Conservation (phyloP, 108 stramenopile genomes). For the Hondaea fermentalgiana region DNA sequence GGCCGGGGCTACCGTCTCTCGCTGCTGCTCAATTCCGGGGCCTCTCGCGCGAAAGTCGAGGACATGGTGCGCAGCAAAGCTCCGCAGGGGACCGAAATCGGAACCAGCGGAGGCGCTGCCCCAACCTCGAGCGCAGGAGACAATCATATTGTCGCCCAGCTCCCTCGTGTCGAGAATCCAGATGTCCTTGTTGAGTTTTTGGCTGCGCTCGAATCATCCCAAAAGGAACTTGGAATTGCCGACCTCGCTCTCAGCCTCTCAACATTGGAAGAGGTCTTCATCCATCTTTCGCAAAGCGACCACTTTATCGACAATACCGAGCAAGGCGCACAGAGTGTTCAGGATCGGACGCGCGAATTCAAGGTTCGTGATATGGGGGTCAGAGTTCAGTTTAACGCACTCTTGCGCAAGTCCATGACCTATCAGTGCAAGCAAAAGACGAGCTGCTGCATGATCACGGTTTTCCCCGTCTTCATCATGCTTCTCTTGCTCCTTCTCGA, state of each 20-base stretch:
- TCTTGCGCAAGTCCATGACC: neutral
- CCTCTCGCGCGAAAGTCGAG: slow-evolving; percentile 4
- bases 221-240: neutral
- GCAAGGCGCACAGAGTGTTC: neutral
- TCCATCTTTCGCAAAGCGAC: neutral
- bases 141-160: neutral
- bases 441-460: neutral
- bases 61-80: neutral
- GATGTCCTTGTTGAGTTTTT: neutral
- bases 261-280: neutral
- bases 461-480: neutral
- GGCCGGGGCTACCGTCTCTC: slow-evolving; percentile 18
- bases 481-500: neutral
- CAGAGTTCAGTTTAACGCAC: neutral
- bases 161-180: neutral
- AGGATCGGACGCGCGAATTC: neutral
- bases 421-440: neutral
- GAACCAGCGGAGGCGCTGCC: neutral
- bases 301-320: neutral
- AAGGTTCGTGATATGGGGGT: neutral
- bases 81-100: neutral
- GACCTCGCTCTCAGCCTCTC: neutral
- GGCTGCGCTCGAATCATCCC: neutral
- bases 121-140: neutral
- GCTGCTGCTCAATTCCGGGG: slow-evolving; percentile 30